These are phyloP conservation scores for Psidium guajava DNA, from an alignment of 345 rosid genomes.

Conservation along the genomic window DNA sequence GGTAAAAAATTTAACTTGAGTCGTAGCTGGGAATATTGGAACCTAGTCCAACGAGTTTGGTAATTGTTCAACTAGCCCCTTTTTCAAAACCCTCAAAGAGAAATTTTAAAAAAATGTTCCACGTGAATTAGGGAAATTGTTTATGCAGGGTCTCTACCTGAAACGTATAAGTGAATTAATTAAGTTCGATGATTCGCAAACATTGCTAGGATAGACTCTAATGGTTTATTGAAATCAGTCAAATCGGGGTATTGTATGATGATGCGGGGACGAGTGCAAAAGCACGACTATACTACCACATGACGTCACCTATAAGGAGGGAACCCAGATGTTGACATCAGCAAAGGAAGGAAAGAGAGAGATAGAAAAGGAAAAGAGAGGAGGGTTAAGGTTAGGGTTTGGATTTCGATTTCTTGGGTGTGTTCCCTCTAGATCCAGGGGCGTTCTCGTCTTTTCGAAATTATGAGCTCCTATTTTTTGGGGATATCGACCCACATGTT, in stretches of 20 bases:
- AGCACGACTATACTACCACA: neutral
- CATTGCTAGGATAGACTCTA: neutral
- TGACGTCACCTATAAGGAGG: neutral
- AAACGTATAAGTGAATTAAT: neutral
- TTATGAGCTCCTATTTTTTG: accelerated
- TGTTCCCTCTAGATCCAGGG: neutral
- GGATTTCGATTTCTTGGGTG: neutral
- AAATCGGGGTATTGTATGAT: neutral
- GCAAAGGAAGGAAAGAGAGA: neutral
- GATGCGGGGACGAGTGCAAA: neutral
- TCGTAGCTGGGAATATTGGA: neutral
- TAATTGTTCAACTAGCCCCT: neutral
- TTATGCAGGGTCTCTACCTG: neutral
- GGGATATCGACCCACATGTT: neutral
- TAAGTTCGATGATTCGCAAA: neutral
- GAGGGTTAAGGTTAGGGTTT: neutral
- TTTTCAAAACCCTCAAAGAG: neutral
- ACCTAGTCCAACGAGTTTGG: neutral
- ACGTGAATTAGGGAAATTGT: neutral
- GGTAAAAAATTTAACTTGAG: neutral
- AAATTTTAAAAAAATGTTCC: neutral
- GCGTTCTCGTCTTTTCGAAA: neutral
- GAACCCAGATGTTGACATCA: neutral
- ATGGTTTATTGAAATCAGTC: neutral
- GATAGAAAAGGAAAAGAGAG: no score